Evolutionary conservation across 805 yeast species (phyloP), one percentile per base, ranked within the genome.

Genomic region (Myxozyma nipponensis): DNA sequence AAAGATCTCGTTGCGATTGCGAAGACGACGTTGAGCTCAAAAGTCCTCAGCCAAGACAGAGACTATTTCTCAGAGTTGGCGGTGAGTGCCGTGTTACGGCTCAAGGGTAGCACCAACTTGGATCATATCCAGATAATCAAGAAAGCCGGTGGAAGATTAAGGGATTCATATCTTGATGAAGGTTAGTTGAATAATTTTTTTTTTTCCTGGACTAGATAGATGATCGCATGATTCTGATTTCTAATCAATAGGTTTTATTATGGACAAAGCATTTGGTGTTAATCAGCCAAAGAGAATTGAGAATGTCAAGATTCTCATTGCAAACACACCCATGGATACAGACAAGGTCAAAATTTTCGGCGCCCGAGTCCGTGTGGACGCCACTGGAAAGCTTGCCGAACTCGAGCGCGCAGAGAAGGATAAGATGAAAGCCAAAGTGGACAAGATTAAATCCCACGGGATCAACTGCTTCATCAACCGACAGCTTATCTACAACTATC

Each of bases 291-390:
- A 87, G 70, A 78, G 75, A 63, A 70, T 93, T 48, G 80, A 81
- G 63, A 82, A 91, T 64, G 96, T 95, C 28, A 83, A 79, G 61
- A 88, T 93, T 59, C 76, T 93, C 57, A 85, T 93, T 65, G 96
- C 98, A 17, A 93, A 93, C 71, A 93, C 98, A 3, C 82, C 97
- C 18, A 70, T 67, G 73, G 98, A 93, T 66, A 93, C 98, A 5
- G 98, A 93, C 67, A 93, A 93, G 69, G 97, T 93, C 54, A 93
- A 93, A 71, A 83, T 93, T 49, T 93, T 93, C 70, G 98, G 98
- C 56, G 97, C 98, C 52, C 90, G 93, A 69, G 90, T 93, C 73
- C 87, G 89, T 70, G 98, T 93, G 42, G 97, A 91, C 69, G 82
- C 95, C 21, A 93, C 98, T 6, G 78, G 91, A 54, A 93, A 93